These are phyloP conservation scores for Phytophthora quininea DNA, from an alignment of 352 stramenopile species.

Conservation along the genomic window DNA sequence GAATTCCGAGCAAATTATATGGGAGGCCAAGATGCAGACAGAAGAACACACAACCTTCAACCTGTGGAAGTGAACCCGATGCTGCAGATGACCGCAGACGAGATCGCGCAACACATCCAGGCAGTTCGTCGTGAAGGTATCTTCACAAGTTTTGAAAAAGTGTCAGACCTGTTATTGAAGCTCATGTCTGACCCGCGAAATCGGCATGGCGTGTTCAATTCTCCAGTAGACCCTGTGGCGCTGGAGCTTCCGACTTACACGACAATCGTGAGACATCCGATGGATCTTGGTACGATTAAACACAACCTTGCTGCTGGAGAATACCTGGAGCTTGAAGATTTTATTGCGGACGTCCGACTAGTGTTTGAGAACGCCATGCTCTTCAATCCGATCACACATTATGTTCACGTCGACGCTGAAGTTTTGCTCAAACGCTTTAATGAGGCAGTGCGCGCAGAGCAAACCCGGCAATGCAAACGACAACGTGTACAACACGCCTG, in stretches of 20 bases:
- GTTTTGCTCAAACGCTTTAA: constrained; percentile 76
- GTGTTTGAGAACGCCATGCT: constrained; percentile 92
- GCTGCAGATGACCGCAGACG: constrained; percentile 57
- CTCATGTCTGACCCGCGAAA: constrained; percentile 81
- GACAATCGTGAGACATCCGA: constrained; percentile 76
- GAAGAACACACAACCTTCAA: not conserved
- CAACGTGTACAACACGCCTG: constrained; percentile 59
- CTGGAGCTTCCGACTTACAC: constrained; percentile 77
- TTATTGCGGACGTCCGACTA: constrained; percentile 78
- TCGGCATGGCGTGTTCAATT: constrained; percentile 75
- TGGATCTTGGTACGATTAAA: constrained; percentile 93
- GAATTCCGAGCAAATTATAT: not conserved
- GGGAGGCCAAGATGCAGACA: constrained; percentile 4
- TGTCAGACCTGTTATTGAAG: constrained; percentile 69
- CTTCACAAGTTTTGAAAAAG: constrained; percentile 67
- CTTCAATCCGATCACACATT: constrained; percentile 84
- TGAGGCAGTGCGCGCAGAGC: constrained; percentile 47
- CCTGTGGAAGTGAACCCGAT: constrained; percentile 58
- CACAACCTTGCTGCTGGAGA: constrained; percentile 74
- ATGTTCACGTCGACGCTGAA: constrained; percentile 74
- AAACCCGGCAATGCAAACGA: constrained; percentile 52
- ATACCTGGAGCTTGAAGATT: constrained; percentile 88
- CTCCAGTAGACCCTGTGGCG: constrained; percentile 71
- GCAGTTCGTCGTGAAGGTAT: constrained; percentile 68
- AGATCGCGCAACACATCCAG: constrained; percentile 70